phyloP scores from a whole-genome alignment of 768 basidiomycete species.

The Serpula lacrymans region DNA sequence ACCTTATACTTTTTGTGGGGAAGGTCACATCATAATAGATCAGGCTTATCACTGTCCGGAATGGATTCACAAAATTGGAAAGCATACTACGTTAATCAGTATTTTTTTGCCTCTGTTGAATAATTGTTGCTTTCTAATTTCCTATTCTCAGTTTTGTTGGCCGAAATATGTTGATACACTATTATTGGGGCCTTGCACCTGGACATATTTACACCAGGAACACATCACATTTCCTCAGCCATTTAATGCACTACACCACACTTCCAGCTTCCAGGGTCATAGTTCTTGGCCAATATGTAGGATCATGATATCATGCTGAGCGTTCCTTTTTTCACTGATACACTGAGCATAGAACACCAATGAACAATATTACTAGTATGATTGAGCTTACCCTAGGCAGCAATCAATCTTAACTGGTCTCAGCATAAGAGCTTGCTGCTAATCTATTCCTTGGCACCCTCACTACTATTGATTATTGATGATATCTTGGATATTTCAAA shows the following conservation, averaged over 20 bases:
- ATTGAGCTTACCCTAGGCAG: conserved; percentile 96
- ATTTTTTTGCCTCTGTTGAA: too few species aligned
- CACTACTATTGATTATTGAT: conserved; percentile 93
- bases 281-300: conserved; percentile 98
- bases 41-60: neutral
- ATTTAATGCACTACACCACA: too few species aligned
- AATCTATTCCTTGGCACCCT: conserved; percentile 92
- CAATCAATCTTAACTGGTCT: conserved; percentile 87
- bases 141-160: conserved; percentile 7
- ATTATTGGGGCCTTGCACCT: conserved; percentile 6
- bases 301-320: too few species aligned
- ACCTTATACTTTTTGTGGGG: conserved; percentile 9
- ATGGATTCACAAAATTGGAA: conserved; percentile 6
- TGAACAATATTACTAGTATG: conserved; percentile 99
- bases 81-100: conserved; percentile 10
- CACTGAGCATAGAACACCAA: conserved; percentile 75
- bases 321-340: conserved; percentile 8
- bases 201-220: conserved; percentile 5
- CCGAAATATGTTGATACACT: conserved; percentile 2
- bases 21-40: neutral
- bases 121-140: neutral
- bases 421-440: conserved; percentile 95
- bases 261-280: too few species aligned
- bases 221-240: too few species aligned
- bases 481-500: conserved; percentile 99